A percentile compares a stretch with the other conserved stretches of the same genome.
Evolutionary conservation across 176 grass and related monocot genomes (phyloP).

Genomic region (Oryza glumipatula): DNA sequence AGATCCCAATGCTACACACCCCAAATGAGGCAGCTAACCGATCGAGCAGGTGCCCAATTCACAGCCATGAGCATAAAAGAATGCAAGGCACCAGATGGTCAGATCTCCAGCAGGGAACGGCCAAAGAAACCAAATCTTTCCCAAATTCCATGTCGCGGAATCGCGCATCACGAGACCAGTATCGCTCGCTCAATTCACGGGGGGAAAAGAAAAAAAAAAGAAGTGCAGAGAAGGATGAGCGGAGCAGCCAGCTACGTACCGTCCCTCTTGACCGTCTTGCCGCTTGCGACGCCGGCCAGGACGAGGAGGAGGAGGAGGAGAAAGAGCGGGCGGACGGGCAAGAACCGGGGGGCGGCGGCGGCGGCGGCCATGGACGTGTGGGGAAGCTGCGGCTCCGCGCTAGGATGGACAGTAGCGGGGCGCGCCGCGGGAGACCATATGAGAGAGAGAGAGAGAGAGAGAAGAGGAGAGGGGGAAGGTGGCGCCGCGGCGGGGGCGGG

Average conservation of each 20-base stretch:
- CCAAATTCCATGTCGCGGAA: neutral
- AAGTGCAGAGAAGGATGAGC: neutral
- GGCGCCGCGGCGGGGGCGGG: slow-evolving; percentile 13
- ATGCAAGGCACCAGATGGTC: neutral
- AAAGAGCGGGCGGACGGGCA: neutral
- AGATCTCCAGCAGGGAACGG: slow-evolving; percentile 34
- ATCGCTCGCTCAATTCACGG: neutral
- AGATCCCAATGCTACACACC: slow-evolving; percentile 15
- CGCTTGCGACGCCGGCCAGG: slow-evolving; percentile 45
- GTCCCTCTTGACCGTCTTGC: slow-evolving; percentile 97
- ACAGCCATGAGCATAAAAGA: neutral
- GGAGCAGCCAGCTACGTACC: slow-evolving; percentile 47
- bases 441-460: neutral
- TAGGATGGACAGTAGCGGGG: slow-evolving; percentile 10
- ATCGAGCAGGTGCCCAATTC: slow-evolving; percentile 18
- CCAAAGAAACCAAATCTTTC: slow-evolving; percentile 16
- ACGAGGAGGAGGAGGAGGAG: slow-evolving; percentile 44
- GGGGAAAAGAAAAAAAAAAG: too few relatives aligned
- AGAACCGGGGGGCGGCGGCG: neutral
- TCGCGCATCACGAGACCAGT: neutral
- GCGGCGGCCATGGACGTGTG: slow-evolving; percentile 40
- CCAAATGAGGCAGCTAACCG: neutral
- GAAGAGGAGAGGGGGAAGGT: neutral
- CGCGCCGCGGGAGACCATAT: slow-evolving; percentile 32
- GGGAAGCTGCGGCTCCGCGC: neutral